Base-by-base conservation (phyloP, 75 land plant species). In the Sequoia sempervirens region DNA sequence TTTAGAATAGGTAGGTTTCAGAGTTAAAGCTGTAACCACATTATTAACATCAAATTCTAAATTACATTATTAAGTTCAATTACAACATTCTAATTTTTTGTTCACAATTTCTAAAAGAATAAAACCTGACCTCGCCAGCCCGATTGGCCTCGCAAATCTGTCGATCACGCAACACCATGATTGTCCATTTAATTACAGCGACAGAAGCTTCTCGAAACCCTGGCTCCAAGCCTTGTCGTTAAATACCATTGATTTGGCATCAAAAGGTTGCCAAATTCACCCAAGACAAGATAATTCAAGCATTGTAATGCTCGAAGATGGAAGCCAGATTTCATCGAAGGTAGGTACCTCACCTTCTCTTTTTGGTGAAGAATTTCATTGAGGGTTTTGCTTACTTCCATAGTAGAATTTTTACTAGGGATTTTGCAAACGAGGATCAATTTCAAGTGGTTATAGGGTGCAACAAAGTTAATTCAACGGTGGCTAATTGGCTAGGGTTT, bases 391-490 rank as follows among this genome's bases (percentile, higher is more conserved):
- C 2, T 46, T 46, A 7, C 47, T 46, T 46, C 45, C 6, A 8
- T 7, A 46, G 47, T 50, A 50, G 52, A 50, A 50, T 1, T 50
- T 50, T 18, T 64, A 64, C 5, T 8, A 64, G 68, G 18, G 68
- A 0, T 20, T 64, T 64, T 26, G 68, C 70, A 28, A 0, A 68
- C 32, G 32, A 37, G 36, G 34, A 17, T 7, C 18, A 37, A 38
- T 79, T 92, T 61, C 88, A 95, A 95, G 91, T 89, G 5, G 79
- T 95, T 82, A 82, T 93, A 23, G 96, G 96, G 13, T 89, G 93
- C 80, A 95, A 95, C 81, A 95, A 95, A 43, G 87, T 90, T 74
- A 91, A 91, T 79, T 95, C 96, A 8, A 85, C 88, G 53, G 95
- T 95, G 45, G 95, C 93, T 26, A 90, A 88, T 12, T 90, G 86